A percentile compares a stretch with the other conserved stretches of the same genome.
phyloP scores from a whole-genome alignment of 169 alveolate species.

The Cryptosporidium canis region DNA sequence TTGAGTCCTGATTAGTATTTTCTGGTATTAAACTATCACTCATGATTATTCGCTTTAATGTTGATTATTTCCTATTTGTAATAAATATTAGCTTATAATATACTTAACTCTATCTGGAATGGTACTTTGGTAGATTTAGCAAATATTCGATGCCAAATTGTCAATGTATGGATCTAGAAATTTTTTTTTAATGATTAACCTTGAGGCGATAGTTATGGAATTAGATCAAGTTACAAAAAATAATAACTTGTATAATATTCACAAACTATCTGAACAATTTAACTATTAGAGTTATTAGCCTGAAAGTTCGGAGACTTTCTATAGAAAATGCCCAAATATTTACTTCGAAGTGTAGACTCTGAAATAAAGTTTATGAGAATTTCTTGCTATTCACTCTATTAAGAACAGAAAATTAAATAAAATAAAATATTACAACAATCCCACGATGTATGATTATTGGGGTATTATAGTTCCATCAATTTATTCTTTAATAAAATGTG shows the following conservation, averaged over 20 bases:
- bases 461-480: neutral
- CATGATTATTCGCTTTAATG: slow-evolving; percentile 5
- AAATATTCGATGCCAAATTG: neutral
- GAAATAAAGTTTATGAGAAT: neutral
- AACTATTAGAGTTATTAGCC: neutral
- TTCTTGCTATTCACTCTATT: neutral
- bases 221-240: neutral
- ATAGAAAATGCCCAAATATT: neutral
- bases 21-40: slow-evolving; percentile 5
- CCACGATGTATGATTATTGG: neutral
- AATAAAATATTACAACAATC: slow-evolving; percentile 5
- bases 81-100: neutral
- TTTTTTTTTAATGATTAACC: neutral
- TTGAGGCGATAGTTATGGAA: neutral
- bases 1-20: slow-evolving; percentile 10
- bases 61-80: neutral
- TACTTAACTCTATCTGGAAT: neutral
- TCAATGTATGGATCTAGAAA: neutral
- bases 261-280: neutral
- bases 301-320: neutral
- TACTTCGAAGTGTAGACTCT: neutral
- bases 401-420: neutral
- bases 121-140: neutral
- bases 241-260: neutral
- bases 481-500: neutral